These are phyloP conservation scores for Wolfiporia cocos DNA, from an alignment of 1,284 basidiomycete species.

Conservation along the genomic window DNA sequence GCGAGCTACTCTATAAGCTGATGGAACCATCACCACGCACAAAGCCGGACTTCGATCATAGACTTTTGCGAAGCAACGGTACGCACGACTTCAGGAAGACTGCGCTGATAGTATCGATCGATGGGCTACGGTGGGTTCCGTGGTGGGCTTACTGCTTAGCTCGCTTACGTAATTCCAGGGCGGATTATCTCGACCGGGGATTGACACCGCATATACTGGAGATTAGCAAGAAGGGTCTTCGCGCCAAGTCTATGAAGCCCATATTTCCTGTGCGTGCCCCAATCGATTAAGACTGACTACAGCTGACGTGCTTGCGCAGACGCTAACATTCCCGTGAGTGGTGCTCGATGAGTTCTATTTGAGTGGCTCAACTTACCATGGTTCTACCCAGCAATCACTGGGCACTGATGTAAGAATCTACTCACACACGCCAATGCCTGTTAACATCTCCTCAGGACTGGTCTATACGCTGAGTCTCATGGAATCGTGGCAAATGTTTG, in stretches of 20 bases:
- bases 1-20: constrained; percentile 1
- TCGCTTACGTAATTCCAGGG: constrained; percentile 34
- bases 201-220: constrained; percentile 77
- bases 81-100: constrained; percentile 77
- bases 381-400: constrained; percentile 67
- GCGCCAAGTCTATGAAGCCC: constrained; percentile 80
- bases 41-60: constrained; percentile 4
- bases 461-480: constrained; percentile 81
- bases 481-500: constrained; percentile 86
- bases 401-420: constrained; percentile 59
- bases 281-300: neutral
- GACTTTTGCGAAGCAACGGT: constrained; percentile 53
- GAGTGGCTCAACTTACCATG: constrained; percentile 1
- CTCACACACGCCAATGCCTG: neutral
- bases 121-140: constrained; percentile 69
- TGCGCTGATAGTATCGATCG: constrained; percentile 81
- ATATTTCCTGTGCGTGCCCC: constrained; percentile 66
- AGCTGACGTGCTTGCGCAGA: constrained; percentile 34
- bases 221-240: constrained; percentile 74
- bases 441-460: constrained; percentile 53
- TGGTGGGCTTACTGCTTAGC: neutral
- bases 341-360: neutral
- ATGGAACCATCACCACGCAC: neutral
- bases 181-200: constrained; percentile 78
- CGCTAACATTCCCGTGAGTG: constrained; percentile 83